phyloP scores from a whole-genome alignment of 208 protist species.

The Phytomonas sp. region DNA sequence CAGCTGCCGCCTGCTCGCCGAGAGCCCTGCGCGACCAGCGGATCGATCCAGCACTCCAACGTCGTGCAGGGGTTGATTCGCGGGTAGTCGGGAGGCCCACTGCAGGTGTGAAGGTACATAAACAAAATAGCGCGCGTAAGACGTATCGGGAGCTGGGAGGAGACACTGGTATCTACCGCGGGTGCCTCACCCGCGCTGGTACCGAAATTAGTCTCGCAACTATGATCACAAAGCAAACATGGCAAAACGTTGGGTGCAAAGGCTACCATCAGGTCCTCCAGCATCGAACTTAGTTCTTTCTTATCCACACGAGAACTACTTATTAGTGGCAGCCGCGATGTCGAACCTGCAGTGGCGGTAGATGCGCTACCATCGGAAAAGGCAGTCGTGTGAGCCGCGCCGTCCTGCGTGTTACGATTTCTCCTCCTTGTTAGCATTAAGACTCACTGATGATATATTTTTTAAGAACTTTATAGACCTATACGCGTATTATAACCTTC shows the following conservation, averaged over 20 bases:
- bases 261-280: conserved; percentile 42
- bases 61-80: conserved; percentile 93
- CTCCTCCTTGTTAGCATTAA: neutral
- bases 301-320: conserved; percentile 12
- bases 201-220: conserved; percentile 21
- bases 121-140: conserved; percentile 86
- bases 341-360: conserved; percentile 1
- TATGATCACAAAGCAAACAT: conserved; percentile 38
- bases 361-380: neutral
- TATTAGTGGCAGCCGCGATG: neutral
- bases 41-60: conserved; percentile 96
- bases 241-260: conserved; percentile 58
- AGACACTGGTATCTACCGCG: conserved; percentile 14
- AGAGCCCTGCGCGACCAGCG: conserved; percentile 55
- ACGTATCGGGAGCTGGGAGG: conserved; percentile 19
- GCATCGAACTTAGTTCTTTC: conserved; percentile 7
- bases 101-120: conserved; percentile 96
- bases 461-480: neutral
- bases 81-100: conserved; percentile 96
- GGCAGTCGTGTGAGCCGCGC: neutral
- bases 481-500: neutral
- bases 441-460: neutral
- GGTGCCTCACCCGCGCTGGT: conserved; percentile 9
- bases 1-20: conserved; percentile 24
- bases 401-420: neutral